phyloP scores from a whole-genome alignment of 257 asterid genomes.

The Fraxinus anomala region DNA sequence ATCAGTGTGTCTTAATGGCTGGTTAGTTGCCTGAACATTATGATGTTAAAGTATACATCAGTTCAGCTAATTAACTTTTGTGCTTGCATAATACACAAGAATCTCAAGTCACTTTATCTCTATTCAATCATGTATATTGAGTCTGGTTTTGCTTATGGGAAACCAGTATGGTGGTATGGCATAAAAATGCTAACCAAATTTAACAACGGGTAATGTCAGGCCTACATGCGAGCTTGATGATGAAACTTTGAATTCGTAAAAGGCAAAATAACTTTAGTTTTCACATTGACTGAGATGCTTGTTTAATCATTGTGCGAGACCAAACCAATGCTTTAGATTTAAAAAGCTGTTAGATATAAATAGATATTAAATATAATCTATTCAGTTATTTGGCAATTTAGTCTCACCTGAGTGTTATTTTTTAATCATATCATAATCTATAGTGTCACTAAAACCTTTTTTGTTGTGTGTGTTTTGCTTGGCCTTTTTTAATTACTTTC shows the following conservation, averaged over 20 bases:
- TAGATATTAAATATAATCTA: not conserved
- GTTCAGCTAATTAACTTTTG: slow-evolving; percentile 13
- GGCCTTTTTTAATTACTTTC: not conserved
- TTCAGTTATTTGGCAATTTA: not conserved
- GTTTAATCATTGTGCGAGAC: not conserved
- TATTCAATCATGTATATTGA: not conserved
- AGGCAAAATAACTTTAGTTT: not conserved
- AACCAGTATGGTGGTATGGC: not conserved
- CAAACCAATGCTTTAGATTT: not conserved
- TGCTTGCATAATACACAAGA: slow-evolving; percentile 1
- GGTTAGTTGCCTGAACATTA: slow-evolving; percentile 56
- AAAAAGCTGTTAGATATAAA: not conserved
- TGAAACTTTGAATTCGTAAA: no score
- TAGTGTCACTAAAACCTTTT: no score
- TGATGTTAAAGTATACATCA: slow-evolving; percentile 3
- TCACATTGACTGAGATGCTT: not conserved
- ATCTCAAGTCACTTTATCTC: not conserved
- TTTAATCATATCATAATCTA: not conserved
- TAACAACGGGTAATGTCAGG: not conserved
- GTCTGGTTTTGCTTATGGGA: slow-evolving; percentile 3
- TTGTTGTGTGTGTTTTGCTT: not conserved
- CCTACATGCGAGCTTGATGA: not conserved
- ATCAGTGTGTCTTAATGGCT: slow-evolving; percentile 94
- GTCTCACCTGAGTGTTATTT: not conserved
- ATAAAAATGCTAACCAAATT: not conserved